Percentiles rank a stretch among this genome's conserved stretches.
Evolutionary conservation across 495 filamentous ascomycete genomes (phyloP).

Genomic region (Penicillium paxilli): DNA sequence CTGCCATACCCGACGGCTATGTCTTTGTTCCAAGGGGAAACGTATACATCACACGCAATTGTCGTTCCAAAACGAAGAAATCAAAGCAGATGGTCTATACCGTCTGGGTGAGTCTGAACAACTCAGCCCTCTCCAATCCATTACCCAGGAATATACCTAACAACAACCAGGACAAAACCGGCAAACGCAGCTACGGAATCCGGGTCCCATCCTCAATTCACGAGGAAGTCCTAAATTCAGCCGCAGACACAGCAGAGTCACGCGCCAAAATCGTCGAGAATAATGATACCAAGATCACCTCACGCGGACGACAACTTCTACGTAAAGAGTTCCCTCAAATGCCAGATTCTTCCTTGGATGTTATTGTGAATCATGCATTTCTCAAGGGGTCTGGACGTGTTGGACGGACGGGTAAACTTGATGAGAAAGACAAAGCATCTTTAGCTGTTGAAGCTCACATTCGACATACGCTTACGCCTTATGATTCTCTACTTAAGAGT

Average conservation of each 20-base stretch:
- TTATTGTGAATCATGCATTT: conserved; percentile 46
- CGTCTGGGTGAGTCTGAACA: conserved; percentile 36
- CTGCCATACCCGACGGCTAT: conserved; percentile 35
- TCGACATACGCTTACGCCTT: conserved; percentile 48
- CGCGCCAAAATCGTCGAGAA: conserved; percentile 40
- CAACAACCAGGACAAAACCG: conserved; percentile 26
- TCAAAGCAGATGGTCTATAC: conserved; percentile 38
- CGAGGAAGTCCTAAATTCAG: conserved; percentile 26
- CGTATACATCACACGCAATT: conserved; percentile 51
- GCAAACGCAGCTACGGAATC: conserved; percentile 41
- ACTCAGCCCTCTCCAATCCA: background rate
- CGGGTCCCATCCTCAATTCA: conserved; percentile 46
- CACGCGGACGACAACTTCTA: conserved; percentile 35
- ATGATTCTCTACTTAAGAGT: conserved; percentile 39
- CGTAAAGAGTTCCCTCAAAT: conserved; percentile 41
- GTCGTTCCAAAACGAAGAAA: conserved; percentile 46
- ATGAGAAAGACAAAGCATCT: conserved; percentile 37
- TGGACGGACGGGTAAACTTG: conserved; percentile 36
- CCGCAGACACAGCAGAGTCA: conserved; percentile 34
- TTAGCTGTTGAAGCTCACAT: conserved; percentile 54
- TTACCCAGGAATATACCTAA: conserved; percentile 1
- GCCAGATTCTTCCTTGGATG: conserved; percentile 36
- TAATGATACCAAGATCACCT: conserved; percentile 35
- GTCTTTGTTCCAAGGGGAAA: conserved; percentile 52
- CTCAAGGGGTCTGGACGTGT: conserved; percentile 52